A percentile compares a stretch with the other conserved stretches of the same genome.
These are phyloP conservation scores for Thalassiosira hispida DNA, from an alignment of 352 stramenopile species.

Conservation along the genomic window DNA sequence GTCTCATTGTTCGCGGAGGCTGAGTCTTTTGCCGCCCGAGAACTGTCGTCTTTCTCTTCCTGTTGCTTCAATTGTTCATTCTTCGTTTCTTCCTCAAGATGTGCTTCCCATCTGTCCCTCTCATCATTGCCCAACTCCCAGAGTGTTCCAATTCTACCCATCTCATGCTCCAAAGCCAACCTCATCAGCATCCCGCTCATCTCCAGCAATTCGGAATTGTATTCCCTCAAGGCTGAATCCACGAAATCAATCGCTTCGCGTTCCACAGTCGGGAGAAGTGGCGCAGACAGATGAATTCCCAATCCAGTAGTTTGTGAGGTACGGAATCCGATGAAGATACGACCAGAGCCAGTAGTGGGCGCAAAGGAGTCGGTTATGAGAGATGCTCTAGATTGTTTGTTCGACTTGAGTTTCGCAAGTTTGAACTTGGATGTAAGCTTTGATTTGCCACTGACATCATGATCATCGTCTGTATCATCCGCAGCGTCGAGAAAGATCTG, in stretches of 20 bases:
- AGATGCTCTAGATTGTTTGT: conserved; percentile 30
- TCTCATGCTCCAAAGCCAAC: conserved; percentile 72
- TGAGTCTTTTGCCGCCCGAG: neutral
- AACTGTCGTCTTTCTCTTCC: conserved; percentile 26
- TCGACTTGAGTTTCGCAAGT: neutral
- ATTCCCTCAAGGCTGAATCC: conserved; percentile 73
- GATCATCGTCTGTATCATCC: conserved; percentile 27
- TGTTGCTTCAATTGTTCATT: conserved; percentile 28
- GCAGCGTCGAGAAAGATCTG: conserved; percentile 75
- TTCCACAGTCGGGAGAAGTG: conserved; percentile 84
- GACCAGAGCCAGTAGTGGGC: conserved; percentile 61
- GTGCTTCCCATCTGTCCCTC: conserved; percentile 27
- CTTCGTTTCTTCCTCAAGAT: conserved; percentile 20
- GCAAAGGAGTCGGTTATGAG: conserved; percentile 71
- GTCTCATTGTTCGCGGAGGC: conserved; percentile 9
- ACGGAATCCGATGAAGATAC: conserved; percentile 84
- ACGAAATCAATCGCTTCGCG: conserved; percentile 84
- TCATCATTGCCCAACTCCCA: conserved; percentile 48
- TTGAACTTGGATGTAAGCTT: conserved; percentile 17
- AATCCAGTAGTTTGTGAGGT: conserved; percentile 83
- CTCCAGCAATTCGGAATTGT: conserved; percentile 77
- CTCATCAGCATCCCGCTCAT: conserved; percentile 68
- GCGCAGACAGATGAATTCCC: conserved; percentile 75
- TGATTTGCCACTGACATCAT: conserved; percentile 8
- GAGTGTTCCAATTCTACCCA: conserved; percentile 54